Base-by-base conservation (phyloP, 352 stramenopile species). In the Albugo laibachii region DNA sequence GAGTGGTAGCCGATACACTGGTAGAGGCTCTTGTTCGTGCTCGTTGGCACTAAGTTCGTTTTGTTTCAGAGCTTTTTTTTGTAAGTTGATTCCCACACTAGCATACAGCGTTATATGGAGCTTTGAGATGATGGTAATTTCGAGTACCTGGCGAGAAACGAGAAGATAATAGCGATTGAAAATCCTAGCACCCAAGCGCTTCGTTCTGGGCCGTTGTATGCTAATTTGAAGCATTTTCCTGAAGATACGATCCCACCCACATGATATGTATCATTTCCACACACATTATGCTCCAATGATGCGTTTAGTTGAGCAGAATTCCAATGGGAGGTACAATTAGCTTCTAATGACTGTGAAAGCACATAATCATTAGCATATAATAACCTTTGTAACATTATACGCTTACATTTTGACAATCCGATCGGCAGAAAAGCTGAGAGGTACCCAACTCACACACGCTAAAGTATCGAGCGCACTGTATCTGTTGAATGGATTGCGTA, bases 11-110 rank as follows among this genome's bases (percentile, higher is more conserved):
- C 66, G 59, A 55, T 86, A 87, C 15, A 76, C 68, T 1, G 76
- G 70, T 13, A 65, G 56, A 0, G 68, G 65, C 27, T 70, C 50
- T 3, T 54, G 60, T 52, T 77, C 72, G 2, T 55, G 44, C 35
- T 85, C 66, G 15, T 69, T 52, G 1, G 64, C 65, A n/a, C 53
- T 53, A 2, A 82, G 47, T 19, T 89, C 77, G 45, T 81, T 87
- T 51, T 83, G 71, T 52, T 85, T 89, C 38, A 89, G 58, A 37
- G 77, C 71, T n/a, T 66, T 72, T 58, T 89, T 89, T 49, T 89
- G 77, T 47, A 89, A 47, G 37, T 89, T 89, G 48, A 89, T 89
- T 11, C 77, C 77, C 40, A 89, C 66, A 48, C 69, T 84, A 43
- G 38, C 38, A 43, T 43, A 10, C 16, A 43, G 8, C 3, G 8